Conservation (phyloP, 2,329 filamentous ascomycete species). For the Dendrostoma leiphaemia region DNA sequence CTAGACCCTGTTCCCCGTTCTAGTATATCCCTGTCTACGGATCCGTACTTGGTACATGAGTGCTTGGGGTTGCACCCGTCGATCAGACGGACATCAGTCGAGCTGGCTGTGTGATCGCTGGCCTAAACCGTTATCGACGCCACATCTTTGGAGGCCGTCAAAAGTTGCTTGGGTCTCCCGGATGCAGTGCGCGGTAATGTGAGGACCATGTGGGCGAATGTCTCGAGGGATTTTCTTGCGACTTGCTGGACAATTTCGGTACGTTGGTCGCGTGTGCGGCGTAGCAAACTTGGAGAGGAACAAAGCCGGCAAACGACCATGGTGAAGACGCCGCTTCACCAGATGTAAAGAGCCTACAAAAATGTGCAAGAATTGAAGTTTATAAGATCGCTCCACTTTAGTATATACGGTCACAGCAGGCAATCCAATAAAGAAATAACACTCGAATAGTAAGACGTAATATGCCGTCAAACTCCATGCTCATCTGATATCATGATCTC, state of each 20-base stretch:
- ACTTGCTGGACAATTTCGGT: no score
- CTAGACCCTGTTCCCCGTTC: not conserved
- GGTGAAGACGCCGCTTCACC: no score
- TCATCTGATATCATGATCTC: not conserved
- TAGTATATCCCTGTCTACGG: not conserved
- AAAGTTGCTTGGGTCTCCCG: not conserved
- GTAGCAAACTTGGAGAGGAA: no score
- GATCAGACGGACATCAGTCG: constrained; percentile 2
- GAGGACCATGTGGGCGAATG: no score
- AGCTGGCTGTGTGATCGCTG: not conserved
- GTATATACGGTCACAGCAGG: not conserved
- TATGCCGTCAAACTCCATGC: not conserved
- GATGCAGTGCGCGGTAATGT: no score
- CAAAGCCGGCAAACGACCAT: no score
- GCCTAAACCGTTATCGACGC: not conserved
- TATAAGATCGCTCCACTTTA: not conserved
- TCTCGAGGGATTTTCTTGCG: not conserved
- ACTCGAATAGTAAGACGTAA: not conserved
- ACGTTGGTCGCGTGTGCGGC: no score
- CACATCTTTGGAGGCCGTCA: not conserved
- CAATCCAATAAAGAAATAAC: not conserved
- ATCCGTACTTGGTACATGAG: no score
- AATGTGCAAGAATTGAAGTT: no score
- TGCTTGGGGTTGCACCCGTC: not conserved
- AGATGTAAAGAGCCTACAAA: no score